Conservation (phyloP, 2,329 filamentous ascomycete genomes). For the Colletotrichum higginsianum region DNA sequence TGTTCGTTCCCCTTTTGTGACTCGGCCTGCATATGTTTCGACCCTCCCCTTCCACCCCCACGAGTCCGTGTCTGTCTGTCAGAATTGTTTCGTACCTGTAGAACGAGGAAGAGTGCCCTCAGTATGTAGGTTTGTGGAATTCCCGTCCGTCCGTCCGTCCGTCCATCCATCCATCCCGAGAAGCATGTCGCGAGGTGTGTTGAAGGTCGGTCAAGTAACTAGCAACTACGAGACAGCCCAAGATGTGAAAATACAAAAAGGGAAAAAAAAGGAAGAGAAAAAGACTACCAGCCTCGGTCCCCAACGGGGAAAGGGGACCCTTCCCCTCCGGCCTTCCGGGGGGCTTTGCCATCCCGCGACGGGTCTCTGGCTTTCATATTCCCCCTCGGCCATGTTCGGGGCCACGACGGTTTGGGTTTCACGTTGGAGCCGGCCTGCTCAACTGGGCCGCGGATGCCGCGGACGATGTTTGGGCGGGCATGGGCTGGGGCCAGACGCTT, state of each 20-base stretch:
- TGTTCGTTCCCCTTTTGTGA: too few relatives aligned
- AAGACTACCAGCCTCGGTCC: background rate
- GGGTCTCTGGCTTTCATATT: background rate
- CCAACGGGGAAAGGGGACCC: background rate
- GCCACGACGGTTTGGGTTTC: conserved; percentile 7
- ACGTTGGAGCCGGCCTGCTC: background rate
- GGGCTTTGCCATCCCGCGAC: background rate
- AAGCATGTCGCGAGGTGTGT: background rate
- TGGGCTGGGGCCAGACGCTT: too few relatives aligned
- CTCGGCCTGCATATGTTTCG: too few relatives aligned
- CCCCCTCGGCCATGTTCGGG: background rate
- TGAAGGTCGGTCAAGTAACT: background rate
- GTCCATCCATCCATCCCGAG: too few relatives aligned
- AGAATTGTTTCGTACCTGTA: background rate
- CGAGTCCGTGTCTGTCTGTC: background rate
- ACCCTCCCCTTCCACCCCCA: too few relatives aligned
- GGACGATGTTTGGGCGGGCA: background rate
- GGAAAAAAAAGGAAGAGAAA: background rate
- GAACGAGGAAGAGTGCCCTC: too few relatives aligned
- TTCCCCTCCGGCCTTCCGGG: background rate
- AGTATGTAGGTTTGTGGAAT: too few relatives aligned
- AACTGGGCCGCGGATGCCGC: background rate
- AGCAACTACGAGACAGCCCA: too few relatives aligned
- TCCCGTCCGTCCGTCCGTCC: too few relatives aligned
- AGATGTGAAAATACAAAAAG: background rate